These are phyloP conservation scores for Arctium lappa DNA, from an alignment of 129 eudicot species.

Conservation along the genomic window DNA sequence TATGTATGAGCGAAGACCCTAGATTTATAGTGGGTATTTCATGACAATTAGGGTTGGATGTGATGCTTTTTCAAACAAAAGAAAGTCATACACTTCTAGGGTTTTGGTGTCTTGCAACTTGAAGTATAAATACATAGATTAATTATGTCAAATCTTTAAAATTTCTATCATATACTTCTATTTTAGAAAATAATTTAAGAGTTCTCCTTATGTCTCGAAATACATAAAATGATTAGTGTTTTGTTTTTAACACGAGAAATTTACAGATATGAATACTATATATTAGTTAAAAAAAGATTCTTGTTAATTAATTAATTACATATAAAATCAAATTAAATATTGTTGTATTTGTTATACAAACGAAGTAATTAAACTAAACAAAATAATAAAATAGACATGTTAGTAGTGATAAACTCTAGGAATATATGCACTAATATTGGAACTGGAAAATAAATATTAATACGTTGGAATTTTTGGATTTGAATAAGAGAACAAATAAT, in stretches of 20 bases:
- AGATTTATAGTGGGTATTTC: slow-evolving; percentile 26
- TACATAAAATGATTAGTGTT: background rate
- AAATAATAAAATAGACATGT: background rate
- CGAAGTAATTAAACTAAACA: background rate
- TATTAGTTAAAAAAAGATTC: background rate
- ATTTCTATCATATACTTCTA: background rate
- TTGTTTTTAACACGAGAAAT: background rate
- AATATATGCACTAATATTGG: background rate
- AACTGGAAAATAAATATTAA: background rate
- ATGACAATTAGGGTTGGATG: slow-evolving; percentile 32
- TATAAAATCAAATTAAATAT: background rate
- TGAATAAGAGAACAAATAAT: background rate
- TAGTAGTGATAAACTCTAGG: background rate
- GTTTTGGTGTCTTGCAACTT: slow-evolving; percentile 21
- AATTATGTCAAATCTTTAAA: background rate
- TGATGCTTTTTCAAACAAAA: background rate
- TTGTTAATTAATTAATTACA: background rate
- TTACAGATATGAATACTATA: background rate
- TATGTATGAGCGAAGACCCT: slow-evolving; percentile 13
- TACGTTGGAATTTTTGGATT: slow-evolving; percentile 2
- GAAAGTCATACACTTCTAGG: slow-evolving; percentile 17
- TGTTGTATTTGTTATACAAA: background rate
- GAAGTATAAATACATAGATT: background rate
- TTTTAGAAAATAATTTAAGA: background rate
- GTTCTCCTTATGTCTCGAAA: background rate